A percentile compares a stretch with the other conserved stretches of the same genome.
Evolutionary conservation across 2,329 filamentous ascomycete species (phyloP).

Genomic region (Clonostachys chloroleuca): DNA sequence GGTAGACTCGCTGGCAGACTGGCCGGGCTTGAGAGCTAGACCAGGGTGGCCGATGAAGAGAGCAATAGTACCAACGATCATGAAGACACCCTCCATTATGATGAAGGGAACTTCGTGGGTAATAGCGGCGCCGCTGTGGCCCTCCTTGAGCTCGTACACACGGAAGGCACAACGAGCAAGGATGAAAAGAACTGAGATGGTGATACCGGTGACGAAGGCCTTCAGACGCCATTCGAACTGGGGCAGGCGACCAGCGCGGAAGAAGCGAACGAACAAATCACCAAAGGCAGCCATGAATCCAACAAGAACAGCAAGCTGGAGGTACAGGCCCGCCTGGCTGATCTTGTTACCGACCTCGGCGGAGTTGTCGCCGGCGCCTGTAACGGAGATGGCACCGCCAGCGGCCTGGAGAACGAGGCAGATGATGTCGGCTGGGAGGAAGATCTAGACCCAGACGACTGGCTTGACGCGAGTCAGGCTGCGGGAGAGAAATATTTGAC

Average conservation of each 20-base stretch:
- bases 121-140: conserved; percentile 51
- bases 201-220: conserved; percentile 42
- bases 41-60: neutral
- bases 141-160: conserved; percentile 52
- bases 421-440: conserved; percentile 42
- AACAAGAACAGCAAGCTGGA: conserved; percentile 41
- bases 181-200: conserved; percentile 47
- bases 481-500: no score
- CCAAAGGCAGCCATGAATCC: conserved; percentile 33
- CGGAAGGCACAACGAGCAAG: conserved; percentile 54
- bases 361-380: conserved; percentile 27
- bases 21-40: conserved; percentile 5
- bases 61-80: neutral
- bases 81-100: conserved; percentile 31
- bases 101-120: conserved; percentile 47
- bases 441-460: conserved; percentile 23
- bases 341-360: conserved; percentile 31
- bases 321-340: conserved; percentile 41
- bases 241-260: conserved; percentile 11
- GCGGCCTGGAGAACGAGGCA: conserved; percentile 45
- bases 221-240: conserved; percentile 27
- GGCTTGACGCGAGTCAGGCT: conserved; percentile 22
- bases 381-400: conserved; percentile 38
- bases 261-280: conserved; percentile 27
- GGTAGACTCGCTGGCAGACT: no score